Evolutionary conservation across 371 early-diverging fungal genomes (phyloP).

Genomic region (Conidiobolus coronatus): DNA sequence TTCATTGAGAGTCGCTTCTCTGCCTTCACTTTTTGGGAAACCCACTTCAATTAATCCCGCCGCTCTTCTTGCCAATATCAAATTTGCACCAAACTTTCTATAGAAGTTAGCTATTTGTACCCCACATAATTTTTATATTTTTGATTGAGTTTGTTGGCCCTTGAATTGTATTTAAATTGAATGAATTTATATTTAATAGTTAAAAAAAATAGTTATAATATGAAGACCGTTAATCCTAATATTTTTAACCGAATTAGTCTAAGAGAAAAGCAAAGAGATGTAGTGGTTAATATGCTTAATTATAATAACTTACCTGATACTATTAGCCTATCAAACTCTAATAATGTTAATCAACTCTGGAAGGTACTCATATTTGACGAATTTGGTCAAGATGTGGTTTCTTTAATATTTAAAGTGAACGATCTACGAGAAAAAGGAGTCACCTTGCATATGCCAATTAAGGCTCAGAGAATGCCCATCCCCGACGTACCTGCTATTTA

Average conservation of each 20-base stretch:
- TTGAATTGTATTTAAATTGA: no score
- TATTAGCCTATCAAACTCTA: slow-evolving; percentile 9
- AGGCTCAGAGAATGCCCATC: slow-evolving; percentile 61
- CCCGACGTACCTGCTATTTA: slow-evolving; percentile 96
- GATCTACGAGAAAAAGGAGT: slow-evolving; percentile 97
- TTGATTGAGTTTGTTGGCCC: no score
- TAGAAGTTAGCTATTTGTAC: no score
- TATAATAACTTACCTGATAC: slow-evolving; percentile 15
- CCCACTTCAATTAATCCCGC: no score
- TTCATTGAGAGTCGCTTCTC: no score
- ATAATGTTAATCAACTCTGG: slow-evolving; percentile 37
- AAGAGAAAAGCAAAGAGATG: slow-evolving; percentile 17
- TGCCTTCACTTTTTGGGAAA: no score
- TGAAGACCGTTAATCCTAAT: no score
- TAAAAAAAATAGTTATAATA: no score
- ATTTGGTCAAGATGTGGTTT: slow-evolving; percentile 83
- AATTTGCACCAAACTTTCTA: no score
- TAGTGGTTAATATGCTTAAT: slow-evolving; percentile 30
- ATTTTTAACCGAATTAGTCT: not conserved
- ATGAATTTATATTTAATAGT: no score
- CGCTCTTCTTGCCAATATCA: no score
- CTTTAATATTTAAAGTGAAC: slow-evolving; percentile 88
- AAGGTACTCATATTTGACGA: slow-evolving; percentile 93
- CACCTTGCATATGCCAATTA: slow-evolving; percentile 77
- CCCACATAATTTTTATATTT: no score